Evolutionary conservation across 108 stramenopile genomes (phyloP), one percentile per base, ranked within the genome.

Genomic region (Halocafeteria seosinensis): DNA sequence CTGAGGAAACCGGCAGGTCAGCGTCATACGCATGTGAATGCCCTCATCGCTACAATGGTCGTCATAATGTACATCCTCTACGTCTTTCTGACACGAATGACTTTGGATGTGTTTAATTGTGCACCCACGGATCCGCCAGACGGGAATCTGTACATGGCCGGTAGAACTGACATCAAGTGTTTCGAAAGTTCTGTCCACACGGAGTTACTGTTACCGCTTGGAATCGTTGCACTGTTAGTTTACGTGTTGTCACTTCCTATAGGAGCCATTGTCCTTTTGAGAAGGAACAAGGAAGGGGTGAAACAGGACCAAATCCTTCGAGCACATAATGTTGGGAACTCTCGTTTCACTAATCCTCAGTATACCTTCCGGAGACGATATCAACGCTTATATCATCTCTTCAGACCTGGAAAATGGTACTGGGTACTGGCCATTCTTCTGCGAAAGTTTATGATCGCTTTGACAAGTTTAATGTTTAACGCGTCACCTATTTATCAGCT

Each of bases 31-130:
- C 64, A 69, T 36, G 62, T 64, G 5, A 35, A 34, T 47, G 36
- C 34, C 27, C 29, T 73, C 3, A 33, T 66, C 3, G 67, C 62
- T 3, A 60, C 30, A 34, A 37, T 37, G 24, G 24, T 73, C 0
- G 52, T 67, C 17, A 37, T 73, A 28, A 28, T 61, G 34, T 69
- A 69, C 67, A 63, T 65, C 62, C 23, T 64, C 50, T 73, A 73
- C 68, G 17, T 73, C 33, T 28, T 36, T 28, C 50, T 73, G 1
- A 58, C 72, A 8, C 55, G 58, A 38, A 68, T 57, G 64, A 27
- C 68, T 17, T 57, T 73, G 33, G 68, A 55, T 32, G 50, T 73
- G 13, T 73, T 73, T 60, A 67, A 73, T 68, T 73, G 72, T 55
- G 55, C 55, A 33, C 24, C 50, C 27, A 2, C 35, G 0, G 66